Base-by-base conservation (phyloP, 2,329 filamentous ascomycete species). In the Trichoderma simmonsii region DNA sequence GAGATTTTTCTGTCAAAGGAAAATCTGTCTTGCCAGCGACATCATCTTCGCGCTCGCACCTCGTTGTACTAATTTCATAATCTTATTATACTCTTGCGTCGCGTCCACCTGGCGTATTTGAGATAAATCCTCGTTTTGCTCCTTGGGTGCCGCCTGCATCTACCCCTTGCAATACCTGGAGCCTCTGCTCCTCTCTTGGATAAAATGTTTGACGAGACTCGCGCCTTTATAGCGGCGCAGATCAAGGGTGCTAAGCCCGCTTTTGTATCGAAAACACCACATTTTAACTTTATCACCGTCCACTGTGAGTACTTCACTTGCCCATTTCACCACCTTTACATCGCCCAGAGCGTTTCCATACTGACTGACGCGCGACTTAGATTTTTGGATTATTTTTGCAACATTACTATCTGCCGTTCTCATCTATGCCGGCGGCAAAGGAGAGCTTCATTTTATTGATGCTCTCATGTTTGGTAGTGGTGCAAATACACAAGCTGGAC, bases 401-500 rank as follows among this genome's bases (percentile, higher is more conserved):
- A 86, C 88, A 5, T 84, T 99, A 2, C 66, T 95, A 61, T 90
- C 90, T 18, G 97, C 95, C 0, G 84, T 98, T 75, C 85, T 97
- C 65, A 81, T 99, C 21, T 98, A 89, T 76, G 88, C 87, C 21
- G 79, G 83, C 21, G 84, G 83, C 59, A 84, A 83, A 4, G 88
- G 89, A 30, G 83, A 89, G 18, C 80, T 98, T 72, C 74, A 81
- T 2, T 99, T 97, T 78, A 93, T 96, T 76, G 95, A 99, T 84
- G 91, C 94, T 3, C 87, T 99, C 18, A 93, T 97, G 85, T 93
- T 98, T 77, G 89, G 92, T n/a, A 90, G 89, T 69, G 95, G 96
- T 65, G 86, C 93, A 71, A 92, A 94, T 74, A 98, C 95, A 0
- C 96, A 99, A 82, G 97, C 94, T 74, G 96, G 96, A 1, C 84